These are phyloP conservation scores for Endocarpon pusillum DNA, from an alignment of 495 filamentous ascomycete genomes.

Conservation along the genomic window DNA sequence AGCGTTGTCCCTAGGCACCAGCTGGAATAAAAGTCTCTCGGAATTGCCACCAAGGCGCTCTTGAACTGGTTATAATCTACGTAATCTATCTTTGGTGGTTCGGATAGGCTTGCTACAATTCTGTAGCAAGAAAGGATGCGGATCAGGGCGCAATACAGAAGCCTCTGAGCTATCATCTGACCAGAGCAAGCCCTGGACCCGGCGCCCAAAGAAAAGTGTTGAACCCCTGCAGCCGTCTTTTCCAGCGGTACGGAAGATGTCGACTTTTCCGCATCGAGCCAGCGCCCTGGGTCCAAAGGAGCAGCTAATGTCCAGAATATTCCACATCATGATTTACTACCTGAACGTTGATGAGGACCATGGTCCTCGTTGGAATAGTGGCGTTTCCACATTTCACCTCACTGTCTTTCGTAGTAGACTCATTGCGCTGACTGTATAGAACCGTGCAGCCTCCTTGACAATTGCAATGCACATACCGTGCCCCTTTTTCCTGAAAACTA, in stretches of 20 bases:
- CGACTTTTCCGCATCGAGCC: conserved; percentile 30
- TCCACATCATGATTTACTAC: conserved; percentile 38
- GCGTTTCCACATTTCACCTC: conserved; percentile 36
- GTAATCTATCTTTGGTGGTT: conserved; percentile 38
- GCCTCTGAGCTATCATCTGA: conserved; percentile 29
- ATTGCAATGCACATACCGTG: conserved; percentile 31
- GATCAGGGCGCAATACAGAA: conserved; percentile 32
- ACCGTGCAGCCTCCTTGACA: conserved; percentile 36
- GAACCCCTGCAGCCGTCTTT: conserved; percentile 18
- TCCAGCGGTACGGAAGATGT: conserved; percentile 20
- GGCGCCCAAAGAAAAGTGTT: conserved; percentile 35
- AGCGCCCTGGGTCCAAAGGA: conserved; percentile 35
- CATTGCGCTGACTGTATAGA: conserved; percentile 38
- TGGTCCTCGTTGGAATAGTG: conserved; percentile 35
- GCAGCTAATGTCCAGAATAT: conserved; percentile 32
- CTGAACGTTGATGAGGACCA: conserved; percentile 40
- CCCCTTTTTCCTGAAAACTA: conserved; percentile 27
- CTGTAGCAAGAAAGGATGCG: conserved; percentile 31
- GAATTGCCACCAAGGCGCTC: conserved; percentile 36
- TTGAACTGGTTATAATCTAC: conserved; percentile 41
- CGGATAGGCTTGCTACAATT: conserved; percentile 29
- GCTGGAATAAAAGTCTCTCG: conserved; percentile 31
- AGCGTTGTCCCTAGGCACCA: conserved; percentile 27
- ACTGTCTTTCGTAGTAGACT: conserved; percentile 33
- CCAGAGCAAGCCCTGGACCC: conserved; percentile 37